A percentile compares a stretch with the other conserved stretches of the same genome.
Evolutionary conservation across 176 grass and related monocot genomes (phyloP).

Genomic region (Leersia perrieri): DNA sequence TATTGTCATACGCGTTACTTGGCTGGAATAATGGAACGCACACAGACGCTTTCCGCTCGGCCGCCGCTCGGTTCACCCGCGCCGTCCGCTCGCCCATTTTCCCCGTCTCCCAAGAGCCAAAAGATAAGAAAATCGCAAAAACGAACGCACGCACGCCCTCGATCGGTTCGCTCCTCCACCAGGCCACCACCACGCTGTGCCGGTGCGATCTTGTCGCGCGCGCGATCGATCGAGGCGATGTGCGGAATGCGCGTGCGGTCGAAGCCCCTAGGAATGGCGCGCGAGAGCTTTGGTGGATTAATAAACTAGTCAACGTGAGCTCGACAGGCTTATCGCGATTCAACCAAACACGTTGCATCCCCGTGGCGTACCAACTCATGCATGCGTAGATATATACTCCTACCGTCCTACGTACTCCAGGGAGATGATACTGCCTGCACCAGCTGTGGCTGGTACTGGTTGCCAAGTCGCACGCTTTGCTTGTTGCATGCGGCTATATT

Average conservation of each 20-base stretch:
- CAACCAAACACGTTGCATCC: conserved; percentile 18
- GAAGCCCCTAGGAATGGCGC: not conserved
- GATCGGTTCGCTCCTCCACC: not conserved
- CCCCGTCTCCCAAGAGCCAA: not conserved
- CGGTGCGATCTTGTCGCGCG: not conserved
- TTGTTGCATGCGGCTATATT: not conserved
- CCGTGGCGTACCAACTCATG: not conserved
- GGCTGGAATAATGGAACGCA: conserved; percentile 8
- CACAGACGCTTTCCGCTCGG: not conserved
- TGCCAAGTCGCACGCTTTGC: not conserved
- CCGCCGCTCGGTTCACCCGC: too few relatives aligned
- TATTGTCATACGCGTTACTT: not conserved
- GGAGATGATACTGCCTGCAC: not conserved
- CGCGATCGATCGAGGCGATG: not conserved
- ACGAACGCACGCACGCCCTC: not conserved
- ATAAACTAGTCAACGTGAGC: not conserved
- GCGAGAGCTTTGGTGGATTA: too few relatives aligned
- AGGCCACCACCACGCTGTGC: too few relatives aligned
- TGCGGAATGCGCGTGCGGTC: not conserved
- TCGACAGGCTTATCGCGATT: not conserved
- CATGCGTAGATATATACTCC: not conserved
- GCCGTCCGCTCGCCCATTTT: not conserved
- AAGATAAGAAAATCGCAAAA: not conserved
- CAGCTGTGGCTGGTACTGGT: not conserved
- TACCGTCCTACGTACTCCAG: not conserved